Evolutionary conservation across 805 yeast species (phyloP), one percentile per base, ranked within the genome.

Genomic region (Yarrowia deformans): DNA sequence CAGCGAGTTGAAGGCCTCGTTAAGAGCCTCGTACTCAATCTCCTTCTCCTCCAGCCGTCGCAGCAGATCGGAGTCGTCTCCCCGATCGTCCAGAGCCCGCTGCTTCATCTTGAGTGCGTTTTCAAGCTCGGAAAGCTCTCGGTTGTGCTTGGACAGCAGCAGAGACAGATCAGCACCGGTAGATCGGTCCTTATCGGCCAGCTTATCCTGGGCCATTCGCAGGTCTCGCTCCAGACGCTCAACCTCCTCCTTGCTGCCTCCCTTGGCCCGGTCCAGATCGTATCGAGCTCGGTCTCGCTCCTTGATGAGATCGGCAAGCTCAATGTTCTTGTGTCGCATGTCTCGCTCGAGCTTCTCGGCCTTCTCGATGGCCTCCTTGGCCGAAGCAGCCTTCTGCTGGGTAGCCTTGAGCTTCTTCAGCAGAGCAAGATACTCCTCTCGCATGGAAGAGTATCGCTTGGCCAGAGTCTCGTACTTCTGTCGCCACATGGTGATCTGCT

Each of bases 261-360:
- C 93, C 73, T 84, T 86, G 12, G 84, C 76, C 72, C 90, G 84
- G 72, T 91, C 97, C 50, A 91, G 79, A 70, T 92, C 97, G 73
- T 92, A 81, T 75, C 94, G 84, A 0, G 97, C 96, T 60, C 97
- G 84, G 76, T 92, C 97, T 70, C 97, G 86, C 76, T 92, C 97
- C 71, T 95, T 85, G 69, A 93, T 93, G 73, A 92, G 83, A 73
- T 91, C 97, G 0, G 97, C 97, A 71, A 92, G 83, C 78, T 92
- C 97, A 54, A 92, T 83, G 76, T 91, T 92, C 79, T 93, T 93
- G 14, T 93, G 84, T 77, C 91, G 92, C 77, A 92, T 81, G 70
- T 93, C 97, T 69, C 90, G 84, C 75, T 93, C 97, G 45, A 90
- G 79, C 75, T 86, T 87, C 75, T 93, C 97, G 72, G 93, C 87